Base-by-base conservation (phyloP, 2,329 filamentous ascomycete species). In the Botryotinia calthae region DNA sequence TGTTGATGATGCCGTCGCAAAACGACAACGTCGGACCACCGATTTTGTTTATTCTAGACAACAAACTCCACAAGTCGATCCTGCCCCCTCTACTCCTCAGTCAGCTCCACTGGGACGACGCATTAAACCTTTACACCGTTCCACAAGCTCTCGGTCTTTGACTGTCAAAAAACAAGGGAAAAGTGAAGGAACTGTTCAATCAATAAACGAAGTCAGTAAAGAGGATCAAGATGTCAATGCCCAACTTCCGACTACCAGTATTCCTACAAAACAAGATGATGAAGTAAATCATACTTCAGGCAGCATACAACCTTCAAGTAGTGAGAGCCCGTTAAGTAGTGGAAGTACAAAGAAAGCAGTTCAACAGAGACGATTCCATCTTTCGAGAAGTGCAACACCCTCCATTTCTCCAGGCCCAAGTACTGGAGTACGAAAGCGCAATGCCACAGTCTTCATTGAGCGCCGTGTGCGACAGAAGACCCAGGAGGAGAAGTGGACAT, bases 361-460 rank as follows among this genome's bases (percentile, higher is more conserved):
- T 12, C 75, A 85, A 76, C 85, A 83, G 20, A 85, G 87, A 72
- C 83, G 85, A 59, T 89, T 89, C 74, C 87, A 88, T 77, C 85
- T 89, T 74, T 88, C 87, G 25, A 83, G 84, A 73, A 83, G 82
- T 68, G 82, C 84, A n/a, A 75, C 73, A 14, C 22, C 51, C 31
- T 34, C 25, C n/a, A 28, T 73, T 18, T 56, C 18, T 9, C 42
- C 34, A n/a, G 31, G 59, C n/a, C 37, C 12, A 37, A 34, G 58
- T 37, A n/a, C 14, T 65, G 46, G 70, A 54, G 75, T 31, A 77
- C 46, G 46, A 51, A 72, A 78, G 59, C 78, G 77, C 56, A 76
- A 72, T 85, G 25, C 87, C 16, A n/a, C 87, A 12, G 81, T 89
- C 2, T 90, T 90, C 73, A 83, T 89, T 5, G 88, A 90, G 79